These are phyloP conservation scores for Kodamaea kakaduensis DNA, from an alignment of 805 yeast species.

Conservation along the genomic window DNA sequence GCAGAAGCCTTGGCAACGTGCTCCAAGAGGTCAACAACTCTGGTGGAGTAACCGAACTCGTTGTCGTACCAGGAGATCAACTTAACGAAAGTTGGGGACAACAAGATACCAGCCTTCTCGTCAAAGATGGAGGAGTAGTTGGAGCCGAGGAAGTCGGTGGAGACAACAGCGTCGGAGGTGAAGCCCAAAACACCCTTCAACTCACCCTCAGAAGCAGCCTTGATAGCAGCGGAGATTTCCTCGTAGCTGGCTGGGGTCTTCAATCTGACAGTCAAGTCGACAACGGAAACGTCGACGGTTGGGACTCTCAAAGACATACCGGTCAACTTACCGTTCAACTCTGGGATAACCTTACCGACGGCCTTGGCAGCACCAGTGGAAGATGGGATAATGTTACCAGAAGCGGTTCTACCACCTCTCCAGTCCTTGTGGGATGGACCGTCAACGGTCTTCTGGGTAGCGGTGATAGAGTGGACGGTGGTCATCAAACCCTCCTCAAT, in stretches of 20 bases:
- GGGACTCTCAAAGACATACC: conserved; percentile 37
- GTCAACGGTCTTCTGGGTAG: conserved; percentile 36
- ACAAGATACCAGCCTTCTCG: conserved; percentile 34
- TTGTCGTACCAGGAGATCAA: conserved; percentile 37
- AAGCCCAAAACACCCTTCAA: conserved; percentile 34
- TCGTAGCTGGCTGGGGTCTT: conserved; percentile 29
- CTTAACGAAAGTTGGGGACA: conserved; percentile 33
- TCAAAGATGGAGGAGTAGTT: conserved; percentile 30
- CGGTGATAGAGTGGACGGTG: conserved; percentile 36
- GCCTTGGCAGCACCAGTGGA: conserved; percentile 39
- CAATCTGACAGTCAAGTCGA: conserved; percentile 33
- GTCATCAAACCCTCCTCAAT: conserved; percentile 36
- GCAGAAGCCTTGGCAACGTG: conserved; percentile 23
- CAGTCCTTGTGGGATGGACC: conserved; percentile 38
- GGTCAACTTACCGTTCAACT: conserved; percentile 35
- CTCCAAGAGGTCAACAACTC: conserved; percentile 35
- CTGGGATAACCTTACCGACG: conserved; percentile 35
- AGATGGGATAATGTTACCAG: conserved; percentile 34
- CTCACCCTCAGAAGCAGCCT: conserved; percentile 29
- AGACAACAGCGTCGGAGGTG: conserved; percentile 35
- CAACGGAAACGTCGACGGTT: conserved; percentile 34
- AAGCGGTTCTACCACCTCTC: conserved; percentile 39
- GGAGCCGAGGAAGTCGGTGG: conserved; percentile 30
- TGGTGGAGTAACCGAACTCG: conserved; percentile 35
- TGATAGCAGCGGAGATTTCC: conserved; percentile 30